Conservation (phyloP, 148 eudicot genomes). For the Heliosperma pusillum region DNA sequence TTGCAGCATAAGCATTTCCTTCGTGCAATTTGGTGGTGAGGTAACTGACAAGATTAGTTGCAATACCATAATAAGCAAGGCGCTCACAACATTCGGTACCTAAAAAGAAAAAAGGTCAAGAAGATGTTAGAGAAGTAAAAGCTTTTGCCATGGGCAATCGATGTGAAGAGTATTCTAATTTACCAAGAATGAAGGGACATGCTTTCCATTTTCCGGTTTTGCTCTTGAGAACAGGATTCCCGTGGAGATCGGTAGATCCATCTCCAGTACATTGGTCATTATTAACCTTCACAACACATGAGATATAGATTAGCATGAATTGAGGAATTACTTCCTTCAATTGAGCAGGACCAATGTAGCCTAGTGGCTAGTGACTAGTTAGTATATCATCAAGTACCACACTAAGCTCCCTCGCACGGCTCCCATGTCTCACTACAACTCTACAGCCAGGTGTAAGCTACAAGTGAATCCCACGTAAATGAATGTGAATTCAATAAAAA, state of each 20-base stretch:
- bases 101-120: conserved; percentile 19
- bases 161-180: background rate
- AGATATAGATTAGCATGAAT: too few species aligned
- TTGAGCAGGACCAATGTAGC: too few species aligned
- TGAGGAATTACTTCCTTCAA: too few species aligned
- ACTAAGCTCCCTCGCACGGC: background rate
- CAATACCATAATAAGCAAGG: conserved; percentile 75
- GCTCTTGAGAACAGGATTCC: too few species aligned
- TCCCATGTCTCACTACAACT: background rate
- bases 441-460: background rate
- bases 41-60: conserved; percentile 73
- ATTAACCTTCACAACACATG: too few species aligned
- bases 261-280: too few species aligned
- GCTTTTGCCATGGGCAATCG: background rate
- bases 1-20: conserved; percentile 84
- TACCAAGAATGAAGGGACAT: conserved; percentile 41
- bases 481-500: background rate
- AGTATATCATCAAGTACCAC: background rate
- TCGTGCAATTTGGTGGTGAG: conserved; percentile 65
- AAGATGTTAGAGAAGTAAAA: background rate
- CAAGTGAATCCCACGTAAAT: background rate
- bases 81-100: conserved; percentile 96
- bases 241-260: too few species aligned
- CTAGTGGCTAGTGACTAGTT: too few species aligned
- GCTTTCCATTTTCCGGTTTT: too few species aligned